Evolutionary conservation across 1,284 basidiomycete genomes (phyloP).

Genomic region (Moesziomyces aphidis): DNA sequence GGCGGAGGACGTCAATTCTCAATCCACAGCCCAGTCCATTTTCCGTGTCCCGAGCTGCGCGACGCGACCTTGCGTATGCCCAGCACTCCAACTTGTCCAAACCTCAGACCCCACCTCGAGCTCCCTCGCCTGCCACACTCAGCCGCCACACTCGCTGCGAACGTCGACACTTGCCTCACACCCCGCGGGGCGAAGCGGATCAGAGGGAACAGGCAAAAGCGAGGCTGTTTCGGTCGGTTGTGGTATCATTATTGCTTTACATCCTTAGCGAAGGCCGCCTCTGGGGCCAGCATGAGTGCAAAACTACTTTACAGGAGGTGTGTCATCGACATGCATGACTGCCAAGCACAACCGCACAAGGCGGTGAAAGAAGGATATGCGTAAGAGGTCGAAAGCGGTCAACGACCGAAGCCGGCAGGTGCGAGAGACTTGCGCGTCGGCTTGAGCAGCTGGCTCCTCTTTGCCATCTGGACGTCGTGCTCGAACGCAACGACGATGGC

Average conservation of each 20-base stretch:
- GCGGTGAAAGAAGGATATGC: background rate
- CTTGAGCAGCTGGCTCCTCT: constrained; percentile 89
- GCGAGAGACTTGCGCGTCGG: constrained; percentile 79
- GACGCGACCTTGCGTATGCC: no score
- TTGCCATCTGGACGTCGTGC: constrained; percentile 92
- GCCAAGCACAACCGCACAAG: no score
- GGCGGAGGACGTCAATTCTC: no score
- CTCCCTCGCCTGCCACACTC: background rate
- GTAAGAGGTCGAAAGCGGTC: background rate
- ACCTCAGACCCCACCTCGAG: no score
- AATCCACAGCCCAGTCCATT: no score
- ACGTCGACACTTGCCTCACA: background rate
- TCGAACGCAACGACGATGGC: constrained; percentile 93
- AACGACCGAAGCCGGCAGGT: constrained; percentile 42
- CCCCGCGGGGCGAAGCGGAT: no score
- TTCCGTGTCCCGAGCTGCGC: no score
- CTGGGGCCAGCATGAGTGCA: constrained; percentile 1
- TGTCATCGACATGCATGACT: background rate
- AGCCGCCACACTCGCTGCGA: background rate
- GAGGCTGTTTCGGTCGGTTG: background rate
- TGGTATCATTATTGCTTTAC: constrained; percentile 5
- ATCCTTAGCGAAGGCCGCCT: background rate
- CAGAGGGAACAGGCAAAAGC: background rate
- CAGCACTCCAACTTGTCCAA: no score
- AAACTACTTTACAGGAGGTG: constrained; percentile 15